These are phyloP conservation scores for Adansonia gregorii DNA, from an alignment of 441 rosid species.

Conservation along the genomic window DNA sequence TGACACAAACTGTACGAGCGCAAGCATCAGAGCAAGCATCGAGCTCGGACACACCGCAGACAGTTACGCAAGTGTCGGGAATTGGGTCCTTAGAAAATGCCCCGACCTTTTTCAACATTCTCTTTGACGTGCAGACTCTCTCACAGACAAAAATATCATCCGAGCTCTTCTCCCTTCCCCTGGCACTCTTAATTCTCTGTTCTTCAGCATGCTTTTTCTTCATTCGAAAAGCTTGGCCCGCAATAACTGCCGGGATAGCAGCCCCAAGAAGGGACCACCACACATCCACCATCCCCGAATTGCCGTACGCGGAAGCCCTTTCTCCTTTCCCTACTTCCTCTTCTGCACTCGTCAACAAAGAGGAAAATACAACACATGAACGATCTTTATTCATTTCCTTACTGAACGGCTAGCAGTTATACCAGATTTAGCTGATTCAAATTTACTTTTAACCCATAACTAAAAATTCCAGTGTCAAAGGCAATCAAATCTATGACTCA, in stretches of 20 bases:
- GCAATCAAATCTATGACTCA: background rate
- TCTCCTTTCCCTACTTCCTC: conserved; percentile 26
- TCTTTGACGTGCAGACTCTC: conserved; percentile 64
- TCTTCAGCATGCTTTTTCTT: conserved; percentile 52
- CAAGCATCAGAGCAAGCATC: conserved; percentile 74
- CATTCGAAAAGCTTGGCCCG: conserved; percentile 56
- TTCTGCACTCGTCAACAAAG: conserved; percentile 14
- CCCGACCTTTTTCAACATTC: conserved; percentile 65
- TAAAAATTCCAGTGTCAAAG: background rate
- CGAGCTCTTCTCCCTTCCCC: conserved; percentile 63
- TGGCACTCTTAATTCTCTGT: conserved; percentile 57
- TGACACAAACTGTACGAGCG: conserved; percentile 61
- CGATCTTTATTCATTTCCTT: background rate
- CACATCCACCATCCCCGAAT: conserved; percentile 40
- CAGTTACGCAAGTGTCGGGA: conserved; percentile 62
- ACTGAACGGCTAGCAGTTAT: background rate
- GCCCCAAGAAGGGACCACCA: conserved; percentile 67
- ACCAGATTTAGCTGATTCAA: background rate
- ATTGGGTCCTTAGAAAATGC: conserved; percentile 66
- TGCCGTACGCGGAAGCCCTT: conserved; percentile 10
- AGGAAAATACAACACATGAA: background rate
- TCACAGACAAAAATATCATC: conserved; percentile 67
- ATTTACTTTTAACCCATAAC: background rate
- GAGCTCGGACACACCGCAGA: conserved; percentile 66
- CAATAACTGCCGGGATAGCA: conserved; percentile 57